These are phyloP conservation scores for Cyberlindnera euphorbiae DNA, from an alignment of 805 yeast genomes.

Conservation along the genomic window DNA sequence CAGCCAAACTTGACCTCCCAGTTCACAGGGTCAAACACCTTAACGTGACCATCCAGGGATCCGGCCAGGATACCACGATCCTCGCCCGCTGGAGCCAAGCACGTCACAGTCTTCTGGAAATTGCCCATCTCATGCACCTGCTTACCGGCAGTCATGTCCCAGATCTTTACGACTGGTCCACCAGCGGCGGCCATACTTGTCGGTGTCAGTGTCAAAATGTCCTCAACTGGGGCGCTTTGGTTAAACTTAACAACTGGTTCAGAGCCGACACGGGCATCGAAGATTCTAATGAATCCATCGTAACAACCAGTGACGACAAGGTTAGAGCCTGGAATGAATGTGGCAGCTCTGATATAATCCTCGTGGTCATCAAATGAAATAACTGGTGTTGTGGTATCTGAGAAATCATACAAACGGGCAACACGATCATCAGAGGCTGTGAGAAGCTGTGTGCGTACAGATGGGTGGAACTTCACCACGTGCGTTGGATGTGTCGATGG, in stretches of 20 bases:
- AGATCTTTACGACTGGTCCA: conserved; percentile 77
- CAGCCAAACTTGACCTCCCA: conserved; percentile 95
- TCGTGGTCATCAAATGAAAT: conserved; percentile 67
- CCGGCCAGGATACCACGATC: conserved; percentile 86
- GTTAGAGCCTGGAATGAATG: conserved; percentile 74
- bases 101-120: conserved; percentile 91
- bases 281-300: conserved; percentile 80
- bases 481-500: conserved; percentile 89
- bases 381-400: conserved; percentile 69
- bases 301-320: conserved; percentile 90
- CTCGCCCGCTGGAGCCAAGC: conserved; percentile 61
- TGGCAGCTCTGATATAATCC: conserved; percentile 84
- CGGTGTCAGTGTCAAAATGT: conserved; percentile 67
- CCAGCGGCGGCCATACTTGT: conserved; percentile 72
- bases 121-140: conserved; percentile 66
- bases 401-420: conserved; percentile 84
- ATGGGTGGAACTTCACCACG: conserved; percentile 87
- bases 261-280: conserved; percentile 64
- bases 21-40: conserved; percentile 75
- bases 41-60: conserved; percentile 95
- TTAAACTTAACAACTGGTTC: conserved; percentile 60
- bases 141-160: conserved; percentile 87
- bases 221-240: conserved; percentile 83
- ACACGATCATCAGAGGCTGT: conserved; percentile 91
- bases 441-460: conserved; percentile 64